phyloP scores from a whole-genome alignment of 2,329 filamentous ascomycete species.

The Colletotrichum lentis region DNA sequence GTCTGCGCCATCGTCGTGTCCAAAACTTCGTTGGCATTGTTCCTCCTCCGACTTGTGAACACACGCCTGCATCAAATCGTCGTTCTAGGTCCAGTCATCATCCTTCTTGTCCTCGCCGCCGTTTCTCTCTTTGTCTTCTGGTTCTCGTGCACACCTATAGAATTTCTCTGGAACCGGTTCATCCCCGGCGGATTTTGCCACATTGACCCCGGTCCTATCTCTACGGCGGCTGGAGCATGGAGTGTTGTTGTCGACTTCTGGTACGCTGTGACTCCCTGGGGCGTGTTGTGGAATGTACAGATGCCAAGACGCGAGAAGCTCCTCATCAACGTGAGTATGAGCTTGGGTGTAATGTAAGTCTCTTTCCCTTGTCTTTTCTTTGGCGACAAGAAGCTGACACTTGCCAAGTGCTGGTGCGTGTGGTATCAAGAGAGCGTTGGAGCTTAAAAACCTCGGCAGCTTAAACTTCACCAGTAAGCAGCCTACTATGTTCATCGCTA shows the following conservation, averaged over 20 bases:
- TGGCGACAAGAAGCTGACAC: background rate
- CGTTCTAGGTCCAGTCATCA: slow-evolving; percentile 23
- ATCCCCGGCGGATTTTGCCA: slow-evolving; percentile 22
- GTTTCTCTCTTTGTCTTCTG: slow-evolving; percentile 33
- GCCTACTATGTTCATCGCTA: too few species aligned
- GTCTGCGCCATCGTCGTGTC: slow-evolving; percentile 34
- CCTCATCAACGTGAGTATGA: slow-evolving; percentile 53
- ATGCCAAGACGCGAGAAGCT: slow-evolving; percentile 57
- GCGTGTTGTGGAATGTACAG: slow-evolving; percentile 54
- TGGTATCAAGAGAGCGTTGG: slow-evolving; percentile 43
- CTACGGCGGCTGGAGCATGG: slow-evolving; percentile 30
- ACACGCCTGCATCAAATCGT: slow-evolving; percentile 21
- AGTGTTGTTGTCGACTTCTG: slow-evolving; percentile 50
- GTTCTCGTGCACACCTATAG: slow-evolving; percentile 30
- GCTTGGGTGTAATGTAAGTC: slow-evolving; percentile 51
- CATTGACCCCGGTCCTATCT: slow-evolving; percentile 33
- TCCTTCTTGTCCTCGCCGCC: slow-evolving; percentile 20
- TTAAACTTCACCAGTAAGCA: slow-evolving; percentile 39
- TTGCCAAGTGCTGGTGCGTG: slow-evolving; percentile 42
- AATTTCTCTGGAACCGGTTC: slow-evolving; percentile 34
- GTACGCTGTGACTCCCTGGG: slow-evolving; percentile 54
- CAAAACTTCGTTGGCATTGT: slow-evolving; percentile 34
- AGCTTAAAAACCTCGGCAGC: slow-evolving; percentile 44
- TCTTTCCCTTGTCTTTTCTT: too few species aligned
- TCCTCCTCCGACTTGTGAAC: slow-evolving; percentile 33